Evolutionary conservation across 768 basidiomycete species (phyloP).

Genomic region (Boletus sp.): DNA sequence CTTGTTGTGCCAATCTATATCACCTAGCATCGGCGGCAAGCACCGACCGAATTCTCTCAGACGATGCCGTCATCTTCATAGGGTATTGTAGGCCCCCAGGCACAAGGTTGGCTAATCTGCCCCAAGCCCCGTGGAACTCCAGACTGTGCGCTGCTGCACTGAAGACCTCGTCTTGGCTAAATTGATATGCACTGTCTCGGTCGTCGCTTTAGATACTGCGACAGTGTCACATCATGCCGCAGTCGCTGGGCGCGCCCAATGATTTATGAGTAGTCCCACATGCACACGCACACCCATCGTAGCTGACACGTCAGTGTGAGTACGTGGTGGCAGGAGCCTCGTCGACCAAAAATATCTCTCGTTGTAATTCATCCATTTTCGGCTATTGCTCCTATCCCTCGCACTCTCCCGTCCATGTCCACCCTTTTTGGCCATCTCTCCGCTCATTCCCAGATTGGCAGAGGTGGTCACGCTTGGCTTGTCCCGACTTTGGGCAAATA

Average conservation of each 20-base stretch:
- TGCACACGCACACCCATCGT: background rate
- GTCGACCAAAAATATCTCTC: background rate
- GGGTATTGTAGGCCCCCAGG: constrained; percentile 10
- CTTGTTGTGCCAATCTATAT: too few species aligned
- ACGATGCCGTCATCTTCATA: constrained; percentile 21
- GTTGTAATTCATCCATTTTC: background rate
- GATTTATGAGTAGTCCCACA: background rate
- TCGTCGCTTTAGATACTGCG: background rate
- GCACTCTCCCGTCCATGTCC: background rate
- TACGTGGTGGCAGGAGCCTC: background rate
- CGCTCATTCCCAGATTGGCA: background rate
- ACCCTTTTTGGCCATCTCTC: constrained; percentile 2
- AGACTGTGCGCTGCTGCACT: too few species aligned
- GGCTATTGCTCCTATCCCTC: background rate
- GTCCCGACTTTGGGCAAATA: background rate
- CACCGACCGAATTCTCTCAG: background rate
- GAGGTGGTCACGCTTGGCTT: background rate
- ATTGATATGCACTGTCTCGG: background rate
- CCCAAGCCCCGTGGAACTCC: background rate
- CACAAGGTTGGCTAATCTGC: background rate
- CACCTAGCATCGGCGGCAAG: too few species aligned
- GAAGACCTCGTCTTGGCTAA: too few species aligned
- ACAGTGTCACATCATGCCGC: background rate
- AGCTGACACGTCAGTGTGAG: background rate
- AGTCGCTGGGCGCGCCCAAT: background rate